Conservation (phyloP, 192 early-diverging fungal genomes). For the Entomortierella beljakovae region DNA sequence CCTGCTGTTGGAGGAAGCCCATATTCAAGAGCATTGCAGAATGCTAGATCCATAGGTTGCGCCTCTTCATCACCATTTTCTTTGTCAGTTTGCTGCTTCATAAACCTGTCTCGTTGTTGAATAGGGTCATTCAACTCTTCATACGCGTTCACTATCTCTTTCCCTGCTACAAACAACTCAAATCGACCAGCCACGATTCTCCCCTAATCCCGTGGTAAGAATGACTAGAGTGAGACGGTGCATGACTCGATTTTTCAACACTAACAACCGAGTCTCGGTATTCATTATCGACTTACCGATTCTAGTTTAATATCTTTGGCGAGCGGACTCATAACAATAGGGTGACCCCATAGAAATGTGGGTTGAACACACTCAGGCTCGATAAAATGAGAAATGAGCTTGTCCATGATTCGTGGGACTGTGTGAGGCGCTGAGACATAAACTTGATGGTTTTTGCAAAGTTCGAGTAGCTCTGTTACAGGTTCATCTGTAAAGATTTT, state of each 20-base stretch:
- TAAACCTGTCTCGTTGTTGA: conserved; percentile 77
- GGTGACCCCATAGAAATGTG: conserved; percentile 85
- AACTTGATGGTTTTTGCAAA: conserved; percentile 42
- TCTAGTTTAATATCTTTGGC: conserved; percentile 68
- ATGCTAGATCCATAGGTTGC: conserved; percentile 75
- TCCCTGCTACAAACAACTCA: conserved; percentile 82
- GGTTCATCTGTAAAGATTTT: conserved; percentile 35
- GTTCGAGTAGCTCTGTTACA: conserved; percentile 35
- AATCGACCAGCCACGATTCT: conserved; percentile 72
- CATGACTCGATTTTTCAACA: not conserved
- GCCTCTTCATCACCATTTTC: conserved; percentile 82
- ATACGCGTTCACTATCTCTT: conserved; percentile 89
- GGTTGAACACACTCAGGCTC: conserved; percentile 84
- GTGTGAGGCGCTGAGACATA: conserved; percentile 68
- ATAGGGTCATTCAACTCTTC: conserved; percentile 90
- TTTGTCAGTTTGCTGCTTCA: conserved; percentile 71
- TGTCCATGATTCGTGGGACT: conserved; percentile 75
- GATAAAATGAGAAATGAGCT: conserved; percentile 76
- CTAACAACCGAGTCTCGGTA: not conserved
- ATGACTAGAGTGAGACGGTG: not conserved
- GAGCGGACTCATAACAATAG: conserved; percentile 83
- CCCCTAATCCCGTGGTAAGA: conserved; percentile 11
- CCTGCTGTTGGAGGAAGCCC: conserved; percentile 90
- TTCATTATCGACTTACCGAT: conserved; percentile 20
- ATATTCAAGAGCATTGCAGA: conserved; percentile 83